phyloP scores from a whole-genome alignment of 1,139 yeast species.

The Hemisphaericaspora subhashii region DNA sequence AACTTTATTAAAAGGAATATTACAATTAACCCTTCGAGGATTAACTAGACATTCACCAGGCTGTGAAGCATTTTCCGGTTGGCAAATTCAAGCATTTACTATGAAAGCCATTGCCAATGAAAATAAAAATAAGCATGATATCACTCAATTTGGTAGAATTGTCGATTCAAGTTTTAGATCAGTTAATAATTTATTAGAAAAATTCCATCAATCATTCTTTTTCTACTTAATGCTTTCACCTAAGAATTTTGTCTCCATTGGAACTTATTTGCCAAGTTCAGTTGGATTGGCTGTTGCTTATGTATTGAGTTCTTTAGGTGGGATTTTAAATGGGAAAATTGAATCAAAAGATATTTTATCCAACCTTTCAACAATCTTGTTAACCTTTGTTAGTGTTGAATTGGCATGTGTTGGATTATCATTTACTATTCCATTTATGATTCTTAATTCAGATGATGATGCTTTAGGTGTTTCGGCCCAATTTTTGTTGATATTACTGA shows the following conservation, averaged over 20 bases:
- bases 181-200: conserved; percentile 88
- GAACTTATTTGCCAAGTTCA: conserved; percentile 89
- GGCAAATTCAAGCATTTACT: conserved; percentile 93
- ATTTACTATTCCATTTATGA: conserved; percentile 27
- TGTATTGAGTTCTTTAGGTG: conserved; percentile 68
- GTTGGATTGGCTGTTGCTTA: conserved; percentile 69
- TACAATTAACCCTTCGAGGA: conserved; percentile 72
- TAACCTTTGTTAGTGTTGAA: conserved; percentile 37
- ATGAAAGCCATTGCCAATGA: conserved; percentile 61
- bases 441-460: conserved; percentile 9
- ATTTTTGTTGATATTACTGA: conserved; percentile 21
- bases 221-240: conserved; percentile 86
- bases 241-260: conserved; percentile 81
- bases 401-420: conserved; percentile 29
- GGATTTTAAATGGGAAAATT: conserved; percentile 48
- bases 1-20: conserved; percentile 64
- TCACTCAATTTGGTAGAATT: conserved; percentile 89
- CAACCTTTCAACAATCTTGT: conserved; percentile 27
- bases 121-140: conserved; percentile 58
- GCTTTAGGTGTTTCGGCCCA: conserved; percentile 17
- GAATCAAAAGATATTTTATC: conserved; percentile 22
- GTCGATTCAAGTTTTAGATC: conserved; percentile 86
- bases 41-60: conserved; percentile 56
- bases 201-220: conserved; percentile 95
- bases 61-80: conserved; percentile 90